Percentiles rank a stretch among this genome's conserved stretches.
phyloP scores from a whole-genome alignment of 2,329 filamentous ascomycete genomes.

The Fusarium duplospermum region DNA sequence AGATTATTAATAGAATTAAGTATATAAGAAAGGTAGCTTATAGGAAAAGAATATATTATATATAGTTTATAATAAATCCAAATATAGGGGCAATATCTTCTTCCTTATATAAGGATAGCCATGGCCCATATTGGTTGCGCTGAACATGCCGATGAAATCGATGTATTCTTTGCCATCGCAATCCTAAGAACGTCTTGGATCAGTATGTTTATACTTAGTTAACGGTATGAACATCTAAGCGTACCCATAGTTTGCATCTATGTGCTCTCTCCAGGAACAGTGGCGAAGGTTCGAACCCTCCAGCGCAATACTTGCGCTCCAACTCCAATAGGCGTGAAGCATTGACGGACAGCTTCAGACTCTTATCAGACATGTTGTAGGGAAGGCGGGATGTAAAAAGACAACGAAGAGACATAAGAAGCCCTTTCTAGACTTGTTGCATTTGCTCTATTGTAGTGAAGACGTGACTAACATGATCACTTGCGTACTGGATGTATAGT shows the following conservation, averaged over 20 bases:
- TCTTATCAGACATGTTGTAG: not conserved
- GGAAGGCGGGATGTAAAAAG: not conserved
- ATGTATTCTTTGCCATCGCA: not conserved
- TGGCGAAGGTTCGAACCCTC: not conserved
- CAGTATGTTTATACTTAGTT: not conserved
- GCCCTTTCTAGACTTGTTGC: not conserved
- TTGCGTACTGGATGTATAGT: not conserved
- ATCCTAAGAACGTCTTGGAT: not conserved
- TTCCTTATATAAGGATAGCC: not conserved
- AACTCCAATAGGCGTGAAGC: not conserved
- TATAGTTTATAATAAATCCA: too few relatives aligned
- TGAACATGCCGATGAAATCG: slow-evolving; percentile 2
- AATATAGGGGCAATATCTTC: not conserved
- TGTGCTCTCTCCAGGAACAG: not conserved
- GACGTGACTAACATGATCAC: not conserved
- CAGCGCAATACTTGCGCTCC: not conserved
- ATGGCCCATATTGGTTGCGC: not conserved
- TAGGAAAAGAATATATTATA: too few relatives aligned
- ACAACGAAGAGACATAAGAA: not conserved
- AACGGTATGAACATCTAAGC: not conserved
- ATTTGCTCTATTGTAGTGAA: not conserved
- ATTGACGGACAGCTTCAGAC: not conserved
- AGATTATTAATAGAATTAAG: too few relatives aligned
- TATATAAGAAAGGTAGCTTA: too few relatives aligned
- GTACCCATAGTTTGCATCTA: not conserved